Conservation (phyloP, 306 rosid species). For the Inga oerstediana region DNA sequence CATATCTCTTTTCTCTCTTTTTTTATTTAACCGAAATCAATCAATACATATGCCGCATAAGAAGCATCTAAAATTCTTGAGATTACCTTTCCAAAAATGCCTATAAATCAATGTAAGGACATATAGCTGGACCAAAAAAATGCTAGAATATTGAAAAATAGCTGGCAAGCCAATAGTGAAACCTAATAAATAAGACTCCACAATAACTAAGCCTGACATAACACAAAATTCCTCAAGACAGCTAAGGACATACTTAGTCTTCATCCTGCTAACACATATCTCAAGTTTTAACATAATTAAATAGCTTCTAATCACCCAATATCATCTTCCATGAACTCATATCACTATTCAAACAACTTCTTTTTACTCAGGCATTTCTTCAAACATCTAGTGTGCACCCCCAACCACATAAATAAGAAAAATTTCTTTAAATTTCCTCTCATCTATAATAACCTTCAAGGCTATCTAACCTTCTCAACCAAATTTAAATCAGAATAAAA, state of each 20-base stretch:
- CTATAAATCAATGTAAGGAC: background rate
- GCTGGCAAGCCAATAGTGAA: slow-evolving; percentile 17
- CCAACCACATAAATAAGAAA: no score
- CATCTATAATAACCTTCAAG: no score
- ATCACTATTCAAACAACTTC: no score
- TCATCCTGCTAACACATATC: slow-evolving; percentile 44
- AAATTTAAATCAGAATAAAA: no score
- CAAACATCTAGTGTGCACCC: no score
- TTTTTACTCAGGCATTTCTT: no score
- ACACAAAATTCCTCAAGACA: background rate
- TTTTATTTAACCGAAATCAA: background rate
- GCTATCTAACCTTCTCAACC: no score
- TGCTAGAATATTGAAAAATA: slow-evolving; percentile 19
- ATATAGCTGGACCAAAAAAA: background rate
- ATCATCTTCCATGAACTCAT: no score
- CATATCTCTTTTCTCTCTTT: no score
- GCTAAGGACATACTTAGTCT: slow-evolving; percentile 31
- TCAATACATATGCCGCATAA: background rate
- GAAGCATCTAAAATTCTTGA: background rate
- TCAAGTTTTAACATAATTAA: no score
- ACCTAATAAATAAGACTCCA: background rate
- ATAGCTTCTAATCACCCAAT: no score
- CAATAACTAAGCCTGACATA: slow-evolving; percentile 18
- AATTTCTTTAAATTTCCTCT: no score
- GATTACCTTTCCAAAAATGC: background rate